Conservation (phyloP, 306 rosid species). For the Pyrus betulifolia region DNA sequence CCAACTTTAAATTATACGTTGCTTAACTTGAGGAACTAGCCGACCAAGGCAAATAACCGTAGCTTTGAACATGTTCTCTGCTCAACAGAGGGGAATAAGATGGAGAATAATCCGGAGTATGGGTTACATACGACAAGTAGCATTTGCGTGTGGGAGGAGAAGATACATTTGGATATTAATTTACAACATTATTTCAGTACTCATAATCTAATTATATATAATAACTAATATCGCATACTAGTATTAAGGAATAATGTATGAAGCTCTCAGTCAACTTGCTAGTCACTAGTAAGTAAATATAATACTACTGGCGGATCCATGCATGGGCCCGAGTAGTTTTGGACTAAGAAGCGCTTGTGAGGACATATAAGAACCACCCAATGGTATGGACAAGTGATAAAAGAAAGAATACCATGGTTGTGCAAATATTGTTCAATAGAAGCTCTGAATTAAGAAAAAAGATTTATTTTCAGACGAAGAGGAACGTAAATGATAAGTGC, state of each 20-base stretch:
- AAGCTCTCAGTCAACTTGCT: background rate
- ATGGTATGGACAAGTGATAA: too few species aligned
- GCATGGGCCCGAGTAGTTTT: too few species aligned
- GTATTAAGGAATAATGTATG: background rate
- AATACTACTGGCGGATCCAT: too few species aligned
- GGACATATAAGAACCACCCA: too few species aligned
- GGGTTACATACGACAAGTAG: background rate
- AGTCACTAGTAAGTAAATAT: background rate
- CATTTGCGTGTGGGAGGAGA: constrained; percentile 1
- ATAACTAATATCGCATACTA: background rate
- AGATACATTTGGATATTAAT: too few species aligned
- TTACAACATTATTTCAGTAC: too few species aligned
- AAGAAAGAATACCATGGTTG: too few species aligned
- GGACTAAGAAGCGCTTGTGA: too few species aligned
- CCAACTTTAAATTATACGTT: background rate
- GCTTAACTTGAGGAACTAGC: background rate
- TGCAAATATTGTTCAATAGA: too few species aligned
- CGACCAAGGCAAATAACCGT: background rate
- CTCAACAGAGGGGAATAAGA: background rate
- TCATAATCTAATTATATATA: too few species aligned
- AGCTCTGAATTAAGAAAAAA: too few species aligned
- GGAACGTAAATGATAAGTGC: too few species aligned
- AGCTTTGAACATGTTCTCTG: background rate
- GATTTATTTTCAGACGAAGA: accelerated
- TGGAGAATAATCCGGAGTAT: background rate